Conservation (phyloP, 2,329 filamentous ascomycete species). For the Madurella mycetomatis region DNA sequence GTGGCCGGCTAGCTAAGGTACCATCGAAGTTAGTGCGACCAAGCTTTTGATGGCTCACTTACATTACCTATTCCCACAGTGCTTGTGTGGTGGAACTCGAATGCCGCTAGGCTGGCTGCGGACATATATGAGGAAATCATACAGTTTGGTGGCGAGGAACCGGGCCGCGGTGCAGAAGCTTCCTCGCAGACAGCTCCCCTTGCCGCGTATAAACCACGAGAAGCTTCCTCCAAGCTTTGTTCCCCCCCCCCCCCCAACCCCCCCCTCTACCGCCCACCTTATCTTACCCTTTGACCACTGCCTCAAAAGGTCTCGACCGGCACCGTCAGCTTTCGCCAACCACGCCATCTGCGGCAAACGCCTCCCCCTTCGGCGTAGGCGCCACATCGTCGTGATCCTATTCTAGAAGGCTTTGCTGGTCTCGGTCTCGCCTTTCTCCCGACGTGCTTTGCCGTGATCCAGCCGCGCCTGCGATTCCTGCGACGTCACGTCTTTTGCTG, state of each 20-base stretch:
- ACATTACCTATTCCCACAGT: too few relatives aligned
- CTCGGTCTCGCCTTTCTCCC: constrained; percentile 4
- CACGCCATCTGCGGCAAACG: constrained; percentile 18
- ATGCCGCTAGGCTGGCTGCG: too few relatives aligned
- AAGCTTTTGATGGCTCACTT: too few relatives aligned
- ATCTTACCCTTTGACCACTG: too few relatives aligned
- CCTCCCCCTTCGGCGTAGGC: constrained; percentile 17
- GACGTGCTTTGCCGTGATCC: constrained; percentile 15
- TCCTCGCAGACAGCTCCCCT: neutral
- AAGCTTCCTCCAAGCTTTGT: neutral
- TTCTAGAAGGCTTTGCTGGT: constrained; percentile 13
- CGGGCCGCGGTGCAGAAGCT: neutral
- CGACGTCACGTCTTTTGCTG: constrained; percentile 9
- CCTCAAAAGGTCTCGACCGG: neutral
- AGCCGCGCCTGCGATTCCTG: constrained; percentile 10
- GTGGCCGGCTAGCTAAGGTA: too few relatives aligned
- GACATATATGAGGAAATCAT: too few relatives aligned
- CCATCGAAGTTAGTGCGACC: too few relatives aligned
- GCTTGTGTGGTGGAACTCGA: too few relatives aligned
- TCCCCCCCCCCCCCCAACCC: too few relatives aligned
- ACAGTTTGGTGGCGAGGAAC: too few relatives aligned
- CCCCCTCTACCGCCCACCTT: neutral
- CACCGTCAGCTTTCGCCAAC: constrained; percentile 18
- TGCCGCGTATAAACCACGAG: neutral
- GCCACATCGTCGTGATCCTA: constrained; percentile 6